Base-by-base conservation (phyloP, 2,329 filamentous ascomycete species). In the Sporothrix sp. region DNA sequence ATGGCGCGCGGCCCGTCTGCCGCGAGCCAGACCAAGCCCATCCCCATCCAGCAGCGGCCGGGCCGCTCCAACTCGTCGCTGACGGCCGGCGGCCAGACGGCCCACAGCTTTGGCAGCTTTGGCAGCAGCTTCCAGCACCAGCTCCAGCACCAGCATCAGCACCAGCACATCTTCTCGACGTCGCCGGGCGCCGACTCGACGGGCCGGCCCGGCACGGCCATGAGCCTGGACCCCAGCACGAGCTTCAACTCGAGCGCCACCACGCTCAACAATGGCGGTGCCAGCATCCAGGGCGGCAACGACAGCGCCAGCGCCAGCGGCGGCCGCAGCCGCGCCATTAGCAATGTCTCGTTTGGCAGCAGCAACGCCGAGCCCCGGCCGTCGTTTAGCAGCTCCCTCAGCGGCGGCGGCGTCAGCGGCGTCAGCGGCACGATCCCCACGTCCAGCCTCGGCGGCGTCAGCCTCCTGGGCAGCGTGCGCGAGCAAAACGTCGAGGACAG, bases 201-300 rank as follows among this genome's bases (percentile, higher is more conserved):
- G 1, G 48, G 45, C 2, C 78, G 84, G 10, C 84, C 85, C 0
- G 79, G 81, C n/a, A 91, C 87, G 0, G 83, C 86, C 47, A 80
- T 82, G 66, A 84, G 81, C 9, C 70, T 88, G 1, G 87, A 90
- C 58, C 85, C 85, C 1, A 79, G 79, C 2, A 72, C 84, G 37
- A 89, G 84, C 61, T 91, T 85, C 67, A 89, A 86, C 60, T 89
- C 84, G 5, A 86, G 85, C 54, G 79, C 79, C 53, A 88, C 86
- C 3, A 91, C 85, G 0, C 76, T 93, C 0, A 77, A 37, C 0
- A 38, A 18, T 20, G 74, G 72, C 5, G 73, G 75, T 32, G 21
- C 4, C 18, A 18, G 9, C 18, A 70, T 70, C 33, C 64, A 8
- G 10, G 75, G 74, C 2, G 74, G 72, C 7, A 73, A 74, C 38